Base-by-base conservation (phyloP, 371 early-diverging fungal genomes). In the Rhizopus sp. region DNA sequence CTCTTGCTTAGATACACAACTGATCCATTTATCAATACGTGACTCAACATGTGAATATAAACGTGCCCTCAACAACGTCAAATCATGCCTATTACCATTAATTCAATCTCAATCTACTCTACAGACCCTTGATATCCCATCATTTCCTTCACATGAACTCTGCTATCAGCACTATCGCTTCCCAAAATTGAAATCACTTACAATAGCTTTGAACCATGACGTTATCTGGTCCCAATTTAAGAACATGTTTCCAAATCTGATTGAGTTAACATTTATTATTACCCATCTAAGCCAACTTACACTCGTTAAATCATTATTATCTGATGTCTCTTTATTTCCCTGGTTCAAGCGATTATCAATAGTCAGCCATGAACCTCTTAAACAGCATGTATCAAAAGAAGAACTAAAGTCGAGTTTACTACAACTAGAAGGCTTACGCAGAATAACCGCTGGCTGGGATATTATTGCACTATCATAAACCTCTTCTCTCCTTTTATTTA, bases 361-460 rank as follows among this genome's bases (percentile, higher is more conserved):
- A 40, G 46, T 57, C 12, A 64, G 70, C 40, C 49, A n/a, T 5
- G 68, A 67, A 31, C 59, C 63, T 35, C 62, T 64, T 9, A 66
- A 63, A 30, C 48, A 50, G 2, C 55, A 46, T 31, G 30, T 73
- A 10, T 53, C 63, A 49, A 60, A 58, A 31, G 56, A 70, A 37
- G 68, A 67, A 31, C 45, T 73, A 10, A 50, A 55, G 49, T 45
- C 60, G 12, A 57, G 61, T 35, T 51, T 73, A 7, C 49, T 61
- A 35, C 57, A 54, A n/a, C 42, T 70, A 41, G 50, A 65, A 12
- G 74, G 74, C 4, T 40, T 73, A 32, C 56, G 63, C 37, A 56
- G 74, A 41, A 63, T 73, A 40, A 66, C 66, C 46, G 66, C 68
- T 38, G 75, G 72, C 31, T 71, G 75, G 75, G 69, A 75, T 55